Conservation (phyloP, 2,329 filamentous ascomycete species). For the Exserohilum turcica region DNA sequence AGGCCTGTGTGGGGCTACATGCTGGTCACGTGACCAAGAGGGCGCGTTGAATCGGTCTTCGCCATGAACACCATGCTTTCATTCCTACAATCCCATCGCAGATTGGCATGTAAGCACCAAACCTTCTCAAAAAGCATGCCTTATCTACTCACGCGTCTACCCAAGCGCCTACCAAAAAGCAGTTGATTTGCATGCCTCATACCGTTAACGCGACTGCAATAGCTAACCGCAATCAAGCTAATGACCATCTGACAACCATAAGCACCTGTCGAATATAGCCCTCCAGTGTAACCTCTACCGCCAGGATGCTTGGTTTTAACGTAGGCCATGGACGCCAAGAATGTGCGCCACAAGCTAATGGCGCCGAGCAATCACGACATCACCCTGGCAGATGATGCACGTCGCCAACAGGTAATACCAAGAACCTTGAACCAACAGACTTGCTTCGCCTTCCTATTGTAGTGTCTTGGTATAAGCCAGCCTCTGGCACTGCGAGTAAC, state of each 20-base stretch:
- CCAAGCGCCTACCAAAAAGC: too few relatives aligned
- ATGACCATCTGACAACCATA: background rate
- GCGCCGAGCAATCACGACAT: constrained; percentile 37
- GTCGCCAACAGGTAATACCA: constrained; percentile 26
- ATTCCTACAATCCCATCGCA: background rate
- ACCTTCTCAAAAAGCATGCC: background rate
- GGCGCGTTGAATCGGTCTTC: background rate
- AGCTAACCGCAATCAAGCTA: background rate
- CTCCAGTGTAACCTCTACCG: background rate
- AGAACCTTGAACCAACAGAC: constrained; percentile 20
- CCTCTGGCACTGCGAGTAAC: constrained; percentile 26
- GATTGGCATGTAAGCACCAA: background rate
- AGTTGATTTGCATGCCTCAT: background rate
- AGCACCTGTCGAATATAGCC: background rate
- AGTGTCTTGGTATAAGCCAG: constrained; percentile 20
- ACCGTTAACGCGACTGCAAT: background rate
- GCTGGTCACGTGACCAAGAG: background rate
- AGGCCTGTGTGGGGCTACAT: background rate
- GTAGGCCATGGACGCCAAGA: constrained; percentile 9
- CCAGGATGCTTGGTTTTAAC: background rate
- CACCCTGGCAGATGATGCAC: constrained; percentile 19
- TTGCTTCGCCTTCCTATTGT: constrained; percentile 38
- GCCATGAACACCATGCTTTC: background rate
- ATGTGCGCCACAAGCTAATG: constrained; percentile 19
- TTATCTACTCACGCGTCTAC: background rate